phyloP scores from a whole-genome alignment of 805 yeast genomes.

The Kazachstania martiniae region DNA sequence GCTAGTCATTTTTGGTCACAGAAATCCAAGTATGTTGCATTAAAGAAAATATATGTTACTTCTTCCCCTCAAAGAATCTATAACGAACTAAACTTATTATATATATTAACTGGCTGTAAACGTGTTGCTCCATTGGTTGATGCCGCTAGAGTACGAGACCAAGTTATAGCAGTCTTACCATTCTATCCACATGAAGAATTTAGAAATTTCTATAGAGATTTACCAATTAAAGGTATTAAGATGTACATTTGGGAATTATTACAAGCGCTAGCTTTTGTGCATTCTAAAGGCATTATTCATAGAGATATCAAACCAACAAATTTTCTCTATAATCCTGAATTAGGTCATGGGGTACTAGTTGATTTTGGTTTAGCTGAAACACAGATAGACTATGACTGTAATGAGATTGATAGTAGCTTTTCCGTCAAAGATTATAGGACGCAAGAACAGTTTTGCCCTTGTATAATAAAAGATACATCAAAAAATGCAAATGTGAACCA shows the following conservation, averaged over 20 bases:
- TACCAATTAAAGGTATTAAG: constrained; percentile 71
- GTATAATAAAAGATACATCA: constrained; percentile 31
- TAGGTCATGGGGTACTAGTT: constrained; percentile 73
- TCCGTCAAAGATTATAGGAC: constrained; percentile 14
- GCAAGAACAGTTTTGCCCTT: constrained; percentile 42
- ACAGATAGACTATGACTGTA: constrained; percentile 19
- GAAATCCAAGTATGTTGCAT: constrained; percentile 52
- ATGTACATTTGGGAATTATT: constrained; percentile 71
- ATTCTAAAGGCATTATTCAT: constrained; percentile 69
- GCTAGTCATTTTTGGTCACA: constrained; percentile 26
- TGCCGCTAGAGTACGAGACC: constrained; percentile 79
- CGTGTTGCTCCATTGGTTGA: constrained; percentile 85
- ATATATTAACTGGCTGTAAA: constrained; percentile 52
- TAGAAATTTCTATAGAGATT: constrained; percentile 70
- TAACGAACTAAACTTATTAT: constrained; percentile 74
- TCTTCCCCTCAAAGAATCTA: constrained; percentile 87
- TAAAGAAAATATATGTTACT: constrained; percentile 88
- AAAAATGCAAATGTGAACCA: constrained; percentile 3
- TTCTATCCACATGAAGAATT: constrained; percentile 87
- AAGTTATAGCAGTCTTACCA: constrained; percentile 86
- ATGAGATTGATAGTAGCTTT: not conserved
- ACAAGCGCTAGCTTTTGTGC: constrained; percentile 58
- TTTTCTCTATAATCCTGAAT: constrained; percentile 51
- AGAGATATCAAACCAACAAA: constrained; percentile 87
- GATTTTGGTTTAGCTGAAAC: constrained; percentile 89